phyloP scores from a whole-genome alignment of 352 stramenopile species.

The Thalassiosira ordinaria region DNA sequence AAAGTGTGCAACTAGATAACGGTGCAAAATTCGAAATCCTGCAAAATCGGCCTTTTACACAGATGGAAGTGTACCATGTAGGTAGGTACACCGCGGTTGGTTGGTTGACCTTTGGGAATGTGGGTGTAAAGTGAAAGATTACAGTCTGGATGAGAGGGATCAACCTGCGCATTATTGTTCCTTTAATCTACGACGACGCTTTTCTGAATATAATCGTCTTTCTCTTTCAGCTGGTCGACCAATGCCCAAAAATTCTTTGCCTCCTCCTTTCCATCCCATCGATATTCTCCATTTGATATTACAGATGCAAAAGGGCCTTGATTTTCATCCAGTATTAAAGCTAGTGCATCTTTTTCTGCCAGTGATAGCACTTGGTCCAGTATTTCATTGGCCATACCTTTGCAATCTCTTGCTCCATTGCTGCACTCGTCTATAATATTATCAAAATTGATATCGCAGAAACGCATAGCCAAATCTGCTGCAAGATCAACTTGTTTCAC shows the following conservation, averaged over 20 bases:
- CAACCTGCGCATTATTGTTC: too few species aligned
- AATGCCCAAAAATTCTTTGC: slow-evolving; percentile 66
- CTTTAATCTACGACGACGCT: too few species aligned
- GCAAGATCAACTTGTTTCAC: slow-evolving; percentile 67
- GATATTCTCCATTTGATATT: slow-evolving; percentile 57
- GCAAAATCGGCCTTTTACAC: too few species aligned
- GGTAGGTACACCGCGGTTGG: too few species aligned
- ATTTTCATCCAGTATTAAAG: slow-evolving; percentile 49
- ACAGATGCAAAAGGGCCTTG: slow-evolving; percentile 75
- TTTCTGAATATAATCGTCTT: too few species aligned
- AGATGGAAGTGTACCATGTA: too few species aligned
- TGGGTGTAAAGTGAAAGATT: too few species aligned
- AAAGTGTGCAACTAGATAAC: too few species aligned
- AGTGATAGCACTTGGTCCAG: slow-evolving; percentile 52
- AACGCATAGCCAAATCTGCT: slow-evolving; percentile 62
- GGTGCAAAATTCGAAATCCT: too few species aligned
- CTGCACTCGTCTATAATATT: slow-evolving; percentile 10
- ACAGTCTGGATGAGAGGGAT: too few species aligned
- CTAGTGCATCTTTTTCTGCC: slow-evolving; percentile 46
- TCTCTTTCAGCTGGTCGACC: slow-evolving; percentile 25
- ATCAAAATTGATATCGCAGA: slow-evolving; percentile 50
- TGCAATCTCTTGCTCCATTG: slow-evolving; percentile 23
- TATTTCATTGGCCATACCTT: slow-evolving; percentile 25
- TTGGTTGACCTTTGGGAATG: too few species aligned
- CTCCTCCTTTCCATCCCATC: slow-evolving; percentile 72